Base-by-base conservation (phyloP, 1,284 basidiomycete species). In the Erythrobasidium hasegawianum region DNA sequence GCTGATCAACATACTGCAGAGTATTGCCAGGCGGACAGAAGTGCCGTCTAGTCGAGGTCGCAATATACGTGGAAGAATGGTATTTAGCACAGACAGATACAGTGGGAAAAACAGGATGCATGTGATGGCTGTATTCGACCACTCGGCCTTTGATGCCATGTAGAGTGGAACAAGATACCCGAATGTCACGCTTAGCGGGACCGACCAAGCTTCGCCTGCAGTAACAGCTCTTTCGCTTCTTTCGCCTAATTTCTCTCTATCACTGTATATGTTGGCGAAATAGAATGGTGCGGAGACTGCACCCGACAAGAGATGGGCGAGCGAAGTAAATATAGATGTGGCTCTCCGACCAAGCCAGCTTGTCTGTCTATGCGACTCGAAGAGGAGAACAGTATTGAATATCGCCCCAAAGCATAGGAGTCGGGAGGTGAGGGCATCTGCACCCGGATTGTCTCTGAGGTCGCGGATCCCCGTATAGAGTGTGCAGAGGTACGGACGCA, bases 231-330 rank as follows among this genome's bases (percentile, higher is more conserved):
- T 10, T 14, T 18, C 18, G 45, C 18, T 24, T 49, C 18, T 4
- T 5, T 18, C 18, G 4, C 45, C 11, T 9, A 33, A 11, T 11
- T 33, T 33, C 14, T 55, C 33, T 4, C 26, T 41, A 45, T 24
- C n/a, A 10, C n/a, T 29, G 52, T 40, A 62, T 16, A 62, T 20
- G 14, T 38, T 62, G 7, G 59, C 47, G 59, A 62, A 62, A 22
- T 62, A 62, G 2, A 62, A 33, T 10, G 59, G 52, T 9, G 54
- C 27, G 53, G 49, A 53, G 9, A 62, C 59, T 41, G 59, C 59
- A 22, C 59, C 59, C 11, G 49, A 53, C 38, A 62, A 20, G 14
- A 45, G 20, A 14, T 62, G 59, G 2, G 59, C 59, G 11, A 62
- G 16, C 1, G 54, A 22, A n/a, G 54, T 20, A 20, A 40, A 62